Evolutionary conservation across 306 rosid species (phyloP).

Genomic region (Elaeagnus macrophylla): DNA sequence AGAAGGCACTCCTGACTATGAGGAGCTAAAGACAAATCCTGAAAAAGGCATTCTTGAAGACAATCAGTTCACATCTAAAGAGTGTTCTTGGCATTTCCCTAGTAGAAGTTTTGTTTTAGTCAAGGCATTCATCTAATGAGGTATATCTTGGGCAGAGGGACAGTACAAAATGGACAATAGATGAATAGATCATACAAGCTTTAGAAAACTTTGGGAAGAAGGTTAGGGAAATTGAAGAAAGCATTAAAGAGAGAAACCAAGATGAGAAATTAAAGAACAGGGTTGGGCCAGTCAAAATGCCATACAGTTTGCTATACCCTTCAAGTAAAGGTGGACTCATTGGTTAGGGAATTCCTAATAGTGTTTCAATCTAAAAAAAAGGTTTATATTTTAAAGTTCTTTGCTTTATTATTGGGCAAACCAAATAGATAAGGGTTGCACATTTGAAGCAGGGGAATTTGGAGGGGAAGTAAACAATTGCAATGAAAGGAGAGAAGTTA

Average conservation of each 20-base stretch:
- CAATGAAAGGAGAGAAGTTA: too few species aligned
- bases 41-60: conserved; percentile 56
- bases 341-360: conserved; percentile 64
- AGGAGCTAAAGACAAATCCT: conserved; percentile 33
- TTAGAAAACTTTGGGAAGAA: conserved; percentile 35
- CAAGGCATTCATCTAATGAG: conserved; percentile 75
- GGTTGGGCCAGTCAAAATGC: conserved; percentile 49
- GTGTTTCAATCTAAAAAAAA: conserved; percentile 43
- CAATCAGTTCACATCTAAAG: conserved; percentile 39
- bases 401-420: too few species aligned
- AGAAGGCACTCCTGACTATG: conserved; percentile 32
- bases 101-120: conserved; percentile 57
- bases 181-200: conserved; percentile 26
- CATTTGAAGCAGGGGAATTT: too few species aligned
- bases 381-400: not conserved
- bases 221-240: conserved; percentile 28
- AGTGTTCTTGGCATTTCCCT: conserved; percentile 53
- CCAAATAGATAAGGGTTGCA: too few species aligned
- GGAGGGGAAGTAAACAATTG: too few species aligned
- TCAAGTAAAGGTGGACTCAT: conserved; percentile 47
- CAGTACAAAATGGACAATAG: conserved; percentile 48
- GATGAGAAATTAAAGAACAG: conserved; percentile 40
- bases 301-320: conserved; percentile 55
- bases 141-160: conserved; percentile 53
- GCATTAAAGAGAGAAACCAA: conserved; percentile 25